Evolutionary conservation across 129 eudicot species (phyloP).

Genomic region (Escallonia herrerae): DNA sequence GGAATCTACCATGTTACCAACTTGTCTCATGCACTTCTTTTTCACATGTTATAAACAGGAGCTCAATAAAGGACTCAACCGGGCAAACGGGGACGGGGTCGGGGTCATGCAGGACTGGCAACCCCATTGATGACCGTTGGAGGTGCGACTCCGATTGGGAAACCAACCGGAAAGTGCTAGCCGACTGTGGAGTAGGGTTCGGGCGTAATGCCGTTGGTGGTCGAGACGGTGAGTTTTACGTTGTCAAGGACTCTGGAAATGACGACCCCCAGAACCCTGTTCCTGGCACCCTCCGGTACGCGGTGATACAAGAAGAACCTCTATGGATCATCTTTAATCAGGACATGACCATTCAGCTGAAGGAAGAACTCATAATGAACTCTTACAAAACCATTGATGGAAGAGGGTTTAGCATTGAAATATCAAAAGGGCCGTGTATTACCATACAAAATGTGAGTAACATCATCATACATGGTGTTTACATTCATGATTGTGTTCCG

Average conservation of each 20-base stretch:
- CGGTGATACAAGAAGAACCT: conserved; percentile 41
- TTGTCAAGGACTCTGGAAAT: conserved; percentile 16
- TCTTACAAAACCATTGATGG: conserved; percentile 55
- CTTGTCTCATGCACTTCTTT: no score
- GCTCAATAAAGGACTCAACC: conserved; percentile 18
- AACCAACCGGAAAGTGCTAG: conserved; percentile 37
- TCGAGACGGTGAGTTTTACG: conserved; percentile 37
- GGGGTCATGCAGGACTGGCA: conserved; percentile 38
- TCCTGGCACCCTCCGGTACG: conserved; percentile 40
- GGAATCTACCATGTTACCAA: no score
- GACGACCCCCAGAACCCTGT: conserved; percentile 37
- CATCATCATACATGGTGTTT: conserved; percentile 41
- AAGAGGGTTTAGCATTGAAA: conserved; percentile 25
- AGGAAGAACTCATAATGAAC: conserved; percentile 41
- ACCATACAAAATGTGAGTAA: conserved; percentile 37
- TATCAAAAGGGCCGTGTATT: conserved; percentile 43
- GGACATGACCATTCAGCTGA: conserved; percentile 35
- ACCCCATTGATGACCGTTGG: conserved; percentile 55
- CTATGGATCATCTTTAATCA: conserved; percentile 46
- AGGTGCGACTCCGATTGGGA: conserved; percentile 48
- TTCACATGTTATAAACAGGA: conserved; percentile 15
- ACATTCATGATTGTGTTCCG: conserved; percentile 31
- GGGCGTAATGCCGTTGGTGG: conserved; percentile 45
- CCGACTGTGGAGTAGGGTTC: conserved; percentile 42
- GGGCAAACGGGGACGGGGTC: conserved; percentile 8